phyloP scores from a whole-genome alignment of 2,329 filamentous ascomycete genomes.

The Bipolaris sorokiniana region DNA sequence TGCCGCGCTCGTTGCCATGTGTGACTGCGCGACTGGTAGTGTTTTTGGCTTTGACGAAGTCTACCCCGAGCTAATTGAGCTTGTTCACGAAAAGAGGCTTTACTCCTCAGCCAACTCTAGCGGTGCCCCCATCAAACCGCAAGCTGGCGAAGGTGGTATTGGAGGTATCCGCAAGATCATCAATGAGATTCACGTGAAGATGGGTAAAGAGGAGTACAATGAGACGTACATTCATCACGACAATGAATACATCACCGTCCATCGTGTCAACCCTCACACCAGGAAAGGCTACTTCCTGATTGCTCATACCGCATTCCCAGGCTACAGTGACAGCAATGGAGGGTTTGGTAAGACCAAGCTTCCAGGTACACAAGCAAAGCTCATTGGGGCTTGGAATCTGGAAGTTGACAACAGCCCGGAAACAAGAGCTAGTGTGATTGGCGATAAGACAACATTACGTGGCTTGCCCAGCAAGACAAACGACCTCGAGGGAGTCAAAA shows the following conservation, averaged over 20 bases:
- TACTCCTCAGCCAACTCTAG: conserved; percentile 81
- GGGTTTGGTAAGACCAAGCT: conserved; percentile 80
- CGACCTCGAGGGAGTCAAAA: conserved; percentile 73
- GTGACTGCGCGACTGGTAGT: conserved; percentile 89
- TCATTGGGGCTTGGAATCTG: conserved; percentile 89
- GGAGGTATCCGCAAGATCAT: conserved; percentile 89
- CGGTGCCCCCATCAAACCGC: conserved; percentile 62
- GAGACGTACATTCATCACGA: conserved; percentile 98
- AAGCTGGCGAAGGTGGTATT: conserved; percentile 80
- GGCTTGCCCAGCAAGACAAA: conserved; percentile 85
- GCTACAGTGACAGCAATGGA: conserved; percentile 83
- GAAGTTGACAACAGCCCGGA: conserved; percentile 82
- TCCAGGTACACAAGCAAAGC: conserved; percentile 80
- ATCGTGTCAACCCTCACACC: conserved; percentile 89
- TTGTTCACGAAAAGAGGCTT: conserved; percentile 84
- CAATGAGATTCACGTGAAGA: conserved; percentile 91
- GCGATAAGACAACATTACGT: conserved; percentile 73
- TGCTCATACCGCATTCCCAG: conserved; percentile 93
- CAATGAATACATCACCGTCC: conserved; percentile 93
- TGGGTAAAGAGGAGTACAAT: conserved; percentile 93
- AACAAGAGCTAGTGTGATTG: conserved; percentile 66
- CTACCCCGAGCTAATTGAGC: conserved; percentile 89
- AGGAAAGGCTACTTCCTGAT: conserved; percentile 95
- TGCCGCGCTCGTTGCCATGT: conserved; percentile 94
- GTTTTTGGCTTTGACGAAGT: conserved; percentile 99